Percentiles rank a stretch among this genome's conserved stretches.
These are phyloP conservation scores for Pythium chondricola DNA, from an alignment of 352 stramenopile species.

Conservation along the genomic window DNA sequence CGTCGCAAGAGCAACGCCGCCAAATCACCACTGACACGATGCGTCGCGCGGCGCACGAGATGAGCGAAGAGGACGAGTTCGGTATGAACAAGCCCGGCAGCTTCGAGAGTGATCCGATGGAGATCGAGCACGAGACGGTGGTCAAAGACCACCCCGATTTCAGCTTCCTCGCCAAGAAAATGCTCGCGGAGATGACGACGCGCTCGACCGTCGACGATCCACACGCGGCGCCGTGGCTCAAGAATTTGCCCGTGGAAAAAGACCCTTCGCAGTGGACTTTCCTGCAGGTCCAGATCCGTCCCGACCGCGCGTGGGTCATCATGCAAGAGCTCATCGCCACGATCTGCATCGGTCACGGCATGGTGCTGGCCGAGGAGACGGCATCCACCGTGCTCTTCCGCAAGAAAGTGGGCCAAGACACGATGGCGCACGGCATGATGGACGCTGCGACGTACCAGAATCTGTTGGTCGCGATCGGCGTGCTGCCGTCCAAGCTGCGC, in stretches of 20 bases:
- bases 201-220: conserved; percentile 8
- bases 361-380: conserved; percentile 52
- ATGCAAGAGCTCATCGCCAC: conserved; percentile 78
- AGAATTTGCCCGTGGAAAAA: conserved; percentile 46
- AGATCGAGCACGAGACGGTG: conserved; percentile 35
- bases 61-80: conserved; percentile 62
- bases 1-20: not conserved
- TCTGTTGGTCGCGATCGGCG: conserved; percentile 62
- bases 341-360: conserved; percentile 68
- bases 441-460: conserved; percentile 65
- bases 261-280: conserved; percentile 64
- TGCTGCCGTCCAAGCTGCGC: conserved; percentile 71
- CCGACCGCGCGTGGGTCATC: conserved; percentile 62
- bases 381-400: conserved; percentile 60
- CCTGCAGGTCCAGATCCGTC: conserved; percentile 60
- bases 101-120: conserved; percentile 62
- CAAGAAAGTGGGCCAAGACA: conserved; percentile 56
- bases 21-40: not conserved
- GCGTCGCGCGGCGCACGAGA: conserved; percentile 5
- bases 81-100: conserved; percentile 49
- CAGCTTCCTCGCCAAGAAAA: conserved; percentile 31
- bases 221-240: conserved; percentile 45
- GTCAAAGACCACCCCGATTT: conserved; percentile 75
- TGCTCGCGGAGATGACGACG: conserved; percentile 21
- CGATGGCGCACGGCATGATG: conserved; percentile 57